Conservation (phyloP, 1,284 basidiomycete species). For the Apiotrichum gamsii region DNA sequence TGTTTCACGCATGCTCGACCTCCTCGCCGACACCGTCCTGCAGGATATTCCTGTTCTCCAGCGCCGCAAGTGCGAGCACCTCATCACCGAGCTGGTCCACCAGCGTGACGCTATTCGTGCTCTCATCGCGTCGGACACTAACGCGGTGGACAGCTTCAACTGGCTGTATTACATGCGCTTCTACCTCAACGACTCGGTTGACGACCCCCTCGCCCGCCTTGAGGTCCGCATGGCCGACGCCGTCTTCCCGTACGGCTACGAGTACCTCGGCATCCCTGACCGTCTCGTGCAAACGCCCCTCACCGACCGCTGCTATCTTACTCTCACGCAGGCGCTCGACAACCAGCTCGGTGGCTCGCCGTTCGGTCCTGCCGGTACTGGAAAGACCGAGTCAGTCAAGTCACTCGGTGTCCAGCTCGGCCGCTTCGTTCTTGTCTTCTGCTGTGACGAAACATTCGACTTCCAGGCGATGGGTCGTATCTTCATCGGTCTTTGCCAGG, state of each 20-base stretch:
- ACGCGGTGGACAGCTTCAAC: constrained; percentile 67
- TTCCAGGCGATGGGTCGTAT: constrained; percentile 99
- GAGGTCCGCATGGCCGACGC: constrained; percentile 84
- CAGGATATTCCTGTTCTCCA: constrained; percentile 82
- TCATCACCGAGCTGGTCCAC: constrained; percentile 98
- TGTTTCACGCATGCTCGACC: constrained; percentile 75
- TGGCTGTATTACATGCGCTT: constrained; percentile 99
- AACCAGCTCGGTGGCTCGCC: constrained; percentile 93
- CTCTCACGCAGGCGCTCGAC: constrained; percentile 90
- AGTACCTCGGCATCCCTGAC: constrained; percentile 95
- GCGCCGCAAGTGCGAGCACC: constrained; percentile 93
- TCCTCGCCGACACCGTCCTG: constrained; percentile 91
- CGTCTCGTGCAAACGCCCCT: constrained; percentile 96
- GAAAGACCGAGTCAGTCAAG: constrained; percentile 99
- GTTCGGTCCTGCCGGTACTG: constrained; percentile 97
- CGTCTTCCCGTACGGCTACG: constrained; percentile 94
- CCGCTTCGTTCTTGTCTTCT: constrained; percentile 96
- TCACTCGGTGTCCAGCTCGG: constrained; percentile 96
- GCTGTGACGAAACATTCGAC: constrained; percentile 99
- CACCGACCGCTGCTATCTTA: constrained; percentile 96
- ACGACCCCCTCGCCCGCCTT: constrained; percentile 73
- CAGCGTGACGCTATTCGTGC: constrained; percentile 88
- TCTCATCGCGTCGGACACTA: constrained; percentile 63
- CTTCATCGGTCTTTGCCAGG: constrained; percentile 96
- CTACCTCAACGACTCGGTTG: constrained; percentile 68